A percentile compares a stretch with the other conserved stretches of the same genome.
Evolutionary conservation across 2,329 filamentous ascomycete genomes (phyloP).

Genomic region (Ceratocystis albifundus): DNA sequence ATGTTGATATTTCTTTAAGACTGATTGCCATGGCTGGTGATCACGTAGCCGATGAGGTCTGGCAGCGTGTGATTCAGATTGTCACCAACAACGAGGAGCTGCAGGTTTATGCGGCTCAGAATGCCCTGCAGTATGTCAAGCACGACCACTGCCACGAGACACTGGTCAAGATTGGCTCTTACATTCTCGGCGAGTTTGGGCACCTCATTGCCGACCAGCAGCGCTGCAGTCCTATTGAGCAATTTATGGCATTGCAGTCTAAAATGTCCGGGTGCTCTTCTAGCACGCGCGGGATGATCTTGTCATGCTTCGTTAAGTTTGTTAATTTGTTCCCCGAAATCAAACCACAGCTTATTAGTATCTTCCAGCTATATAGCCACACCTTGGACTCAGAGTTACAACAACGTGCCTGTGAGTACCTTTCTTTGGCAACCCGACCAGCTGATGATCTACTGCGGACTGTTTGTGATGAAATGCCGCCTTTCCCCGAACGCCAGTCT

Average conservation of each 20-base stretch:
- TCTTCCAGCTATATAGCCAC: slow-evolving; percentile 87
- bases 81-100: slow-evolving; percentile 98
- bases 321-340: slow-evolving; percentile 98
- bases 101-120: slow-evolving; percentile 90
- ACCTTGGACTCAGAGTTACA: slow-evolving; percentile 91
- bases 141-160: slow-evolving; percentile 92
- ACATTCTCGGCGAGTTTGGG: slow-evolving; percentile 91
- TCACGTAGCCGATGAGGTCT: slow-evolving; percentile 97
- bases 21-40: slow-evolving; percentile 94
- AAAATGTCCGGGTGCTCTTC: slow-evolving; percentile 86
- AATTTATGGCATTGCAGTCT: slow-evolving; percentile 80
- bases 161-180: slow-evolving; percentile 92
- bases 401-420: slow-evolving; percentile 90
- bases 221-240: slow-evolving; percentile 91
- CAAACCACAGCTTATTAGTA: slow-evolving; percentile 81
- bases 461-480: slow-evolving; percentile 96
- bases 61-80: slow-evolving; percentile 97
- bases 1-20: slow-evolving; percentile 91
- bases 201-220: slow-evolving; percentile 88
- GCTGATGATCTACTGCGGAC: slow-evolving; percentile 87
- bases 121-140: slow-evolving; percentile 84
- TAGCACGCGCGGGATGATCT: slow-evolving; percentile 79
- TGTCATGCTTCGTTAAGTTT: slow-evolving; percentile 94
- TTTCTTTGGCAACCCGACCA: slow-evolving; percentile 70
- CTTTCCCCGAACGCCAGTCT: slow-evolving; percentile 88